Conservation (phyloP, 331 rosid genomes). For the Stylosanthes scabra region DNA sequence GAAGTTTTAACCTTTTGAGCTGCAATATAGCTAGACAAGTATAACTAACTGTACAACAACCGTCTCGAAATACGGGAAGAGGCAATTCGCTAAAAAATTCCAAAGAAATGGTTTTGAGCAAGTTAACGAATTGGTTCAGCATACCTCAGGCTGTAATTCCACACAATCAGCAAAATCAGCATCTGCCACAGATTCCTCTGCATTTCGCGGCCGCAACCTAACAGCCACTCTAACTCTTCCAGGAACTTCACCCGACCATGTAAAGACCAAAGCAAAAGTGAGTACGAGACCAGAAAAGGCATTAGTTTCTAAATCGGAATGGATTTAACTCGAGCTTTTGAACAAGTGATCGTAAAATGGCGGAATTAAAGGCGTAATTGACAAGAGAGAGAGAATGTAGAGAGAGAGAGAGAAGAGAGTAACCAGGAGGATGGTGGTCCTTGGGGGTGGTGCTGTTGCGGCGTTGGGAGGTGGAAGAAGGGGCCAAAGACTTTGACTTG, state of each 20-base stretch:
- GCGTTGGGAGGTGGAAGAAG: conserved; percentile 67
- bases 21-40: conserved; percentile 48
- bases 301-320: conserved; percentile 23
- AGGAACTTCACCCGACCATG: conserved; percentile 62
- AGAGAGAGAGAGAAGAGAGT: conserved; percentile 24
- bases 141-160: conserved; percentile 97
- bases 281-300: conserved; percentile 19
- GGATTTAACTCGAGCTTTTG: background rate
- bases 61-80: background rate
- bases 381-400: conserved; percentile 3
- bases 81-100: background rate
- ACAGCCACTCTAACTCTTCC: conserved; percentile 99
- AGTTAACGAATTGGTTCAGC: conserved; percentile 5
- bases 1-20: conserved; percentile 96
- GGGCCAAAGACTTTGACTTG: conserved; percentile 58
- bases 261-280: conserved; percentile 33
- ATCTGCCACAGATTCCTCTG: conserved; percentile 78
- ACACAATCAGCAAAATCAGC: conserved; percentile 99
- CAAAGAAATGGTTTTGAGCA: conserved; percentile 21
- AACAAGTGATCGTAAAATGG: background rate
- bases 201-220: conserved; percentile 84
- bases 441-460: conserved; percentile 77
- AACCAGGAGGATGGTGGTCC: conserved; percentile 76
- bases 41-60: conserved; percentile 9
- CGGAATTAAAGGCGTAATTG: too few species aligned